Evolutionary conservation across 257 asterid genomes (phyloP).

Genomic region (Solanum peruvianum): DNA sequence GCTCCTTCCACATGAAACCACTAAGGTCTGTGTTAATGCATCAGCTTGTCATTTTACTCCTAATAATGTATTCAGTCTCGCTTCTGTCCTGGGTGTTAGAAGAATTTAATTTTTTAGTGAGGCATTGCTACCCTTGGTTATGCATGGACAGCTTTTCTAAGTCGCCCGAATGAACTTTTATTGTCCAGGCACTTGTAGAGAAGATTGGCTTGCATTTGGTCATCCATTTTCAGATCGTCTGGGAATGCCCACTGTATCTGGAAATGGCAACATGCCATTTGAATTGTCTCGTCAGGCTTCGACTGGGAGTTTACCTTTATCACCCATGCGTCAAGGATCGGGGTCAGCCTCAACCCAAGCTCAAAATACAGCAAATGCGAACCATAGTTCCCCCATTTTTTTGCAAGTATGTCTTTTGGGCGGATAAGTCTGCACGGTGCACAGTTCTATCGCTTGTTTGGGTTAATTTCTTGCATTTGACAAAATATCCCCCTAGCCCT

Average conservation of each 20-base stretch:
- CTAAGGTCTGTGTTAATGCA: neutral
- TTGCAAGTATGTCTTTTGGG: conserved; percentile 53
- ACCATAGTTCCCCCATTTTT: conserved; percentile 81
- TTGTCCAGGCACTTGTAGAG: conserved; percentile 74
- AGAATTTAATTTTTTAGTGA: neutral
- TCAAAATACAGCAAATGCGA: conserved; percentile 62
- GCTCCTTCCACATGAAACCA: neutral
- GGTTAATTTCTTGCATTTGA: neutral
- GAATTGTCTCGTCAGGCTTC: conserved; percentile 80
- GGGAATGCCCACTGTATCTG: conserved; percentile 73
- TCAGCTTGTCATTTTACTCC: neutral
- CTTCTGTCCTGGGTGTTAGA: neutral
- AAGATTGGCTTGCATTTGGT: conserved; percentile 99
- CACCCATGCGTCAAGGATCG: conserved; percentile 70
- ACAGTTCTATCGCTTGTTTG: neutral
- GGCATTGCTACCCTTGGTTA: neutral
- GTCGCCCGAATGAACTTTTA: conserved; percentile 7
- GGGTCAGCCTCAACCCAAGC: conserved; percentile 48
- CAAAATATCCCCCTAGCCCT: neutral
- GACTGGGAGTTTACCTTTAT: conserved; percentile 47
- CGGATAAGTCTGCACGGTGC: neutral
- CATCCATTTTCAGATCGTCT: conserved; percentile 97
- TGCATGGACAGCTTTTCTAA: conserved; percentile 1
- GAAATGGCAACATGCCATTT: conserved; percentile 46
- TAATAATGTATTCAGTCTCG: neutral